Percentiles rank a stretch among this genome's conserved stretches.
Evolutionary conservation across 1,284 basidiomycete genomes (phyloP).

Genomic region (Lignosus rhinocerotis): DNA sequence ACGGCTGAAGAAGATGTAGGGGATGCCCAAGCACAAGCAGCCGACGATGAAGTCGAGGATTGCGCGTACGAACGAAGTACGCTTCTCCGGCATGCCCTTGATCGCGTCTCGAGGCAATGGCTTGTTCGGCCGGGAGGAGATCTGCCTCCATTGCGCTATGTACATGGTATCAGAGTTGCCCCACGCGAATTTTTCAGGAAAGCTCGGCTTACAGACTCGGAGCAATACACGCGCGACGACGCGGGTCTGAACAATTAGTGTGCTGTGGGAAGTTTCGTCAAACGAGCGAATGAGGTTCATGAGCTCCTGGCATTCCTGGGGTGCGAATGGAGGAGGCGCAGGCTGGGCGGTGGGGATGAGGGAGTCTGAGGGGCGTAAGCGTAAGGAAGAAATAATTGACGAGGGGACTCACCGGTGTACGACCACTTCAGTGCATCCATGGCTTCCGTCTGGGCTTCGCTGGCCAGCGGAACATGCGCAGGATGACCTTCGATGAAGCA

Average conservation of each 20-base stretch:
- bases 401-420: conserved; percentile 54
- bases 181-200: neutral
- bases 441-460: conserved; percentile 59
- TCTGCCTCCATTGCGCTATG: conserved; percentile 73
- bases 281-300: conserved; percentile 59
- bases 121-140: conserved; percentile 62
- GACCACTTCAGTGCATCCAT: conserved; percentile 74
- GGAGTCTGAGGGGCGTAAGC: conserved; percentile 46
- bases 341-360: conserved; percentile 58
- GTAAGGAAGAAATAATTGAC: neutral
- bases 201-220: conserved; percentile 53
- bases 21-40: conserved; percentile 68
- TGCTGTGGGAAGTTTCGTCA: conserved; percentile 37
- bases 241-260: conserved; percentile 59
- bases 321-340: conserved; percentile 63
- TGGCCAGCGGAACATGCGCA: conserved; percentile 56
- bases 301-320: conserved; percentile 73
- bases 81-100: conserved; percentile 33
- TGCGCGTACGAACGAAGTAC: conserved; percentile 46
- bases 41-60: conserved; percentile 59
- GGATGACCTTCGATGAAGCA: conserved; percentile 73
- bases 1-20: conserved; percentile 66
- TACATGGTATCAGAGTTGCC: neutral
- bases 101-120: conserved; percentile 55
- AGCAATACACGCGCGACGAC: conserved; percentile 67